Conservation (phyloP, 768 basidiomycete genomes). For the Mycena pura region DNA sequence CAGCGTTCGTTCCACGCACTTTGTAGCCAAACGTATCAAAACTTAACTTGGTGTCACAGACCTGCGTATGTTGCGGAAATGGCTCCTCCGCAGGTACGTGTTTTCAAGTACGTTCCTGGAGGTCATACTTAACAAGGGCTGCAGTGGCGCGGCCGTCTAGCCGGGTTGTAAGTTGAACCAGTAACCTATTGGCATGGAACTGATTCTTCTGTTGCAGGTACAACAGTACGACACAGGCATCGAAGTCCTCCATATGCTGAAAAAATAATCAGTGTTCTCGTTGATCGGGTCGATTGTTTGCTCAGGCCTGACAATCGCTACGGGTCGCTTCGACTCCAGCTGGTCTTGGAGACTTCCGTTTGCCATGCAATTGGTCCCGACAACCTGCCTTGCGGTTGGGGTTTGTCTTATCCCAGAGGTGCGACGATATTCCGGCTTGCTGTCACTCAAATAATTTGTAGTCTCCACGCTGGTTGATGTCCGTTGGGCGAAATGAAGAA, state of each 20-base stretch:
- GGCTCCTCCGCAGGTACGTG: slow-evolving; percentile 56
- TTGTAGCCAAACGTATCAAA: slow-evolving; percentile 45
- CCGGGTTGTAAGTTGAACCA: slow-evolving; percentile 49
- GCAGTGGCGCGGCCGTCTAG: slow-evolving; percentile 57
- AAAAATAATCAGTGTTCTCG: slow-evolving; percentile 42
- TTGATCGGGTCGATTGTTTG: slow-evolving; percentile 45
- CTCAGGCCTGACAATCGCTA: slow-evolving; percentile 49
- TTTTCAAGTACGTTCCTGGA: background rate
- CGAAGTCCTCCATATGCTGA: background rate
- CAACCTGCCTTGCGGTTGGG: slow-evolving; percentile 44
- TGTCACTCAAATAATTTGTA: slow-evolving; percentile 17
- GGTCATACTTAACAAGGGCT: background rate
- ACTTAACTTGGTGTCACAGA: slow-evolving; percentile 1
- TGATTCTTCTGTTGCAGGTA: slow-evolving; percentile 33
- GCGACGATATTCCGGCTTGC: background rate
- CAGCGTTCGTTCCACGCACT: slow-evolving; percentile 53
- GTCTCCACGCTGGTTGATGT: slow-evolving; percentile 63
- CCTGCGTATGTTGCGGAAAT: slow-evolving; percentile 64
- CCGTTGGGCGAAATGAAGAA: slow-evolving; percentile 55
- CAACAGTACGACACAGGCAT: slow-evolving; percentile 38
- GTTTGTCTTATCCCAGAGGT: slow-evolving; percentile 48
- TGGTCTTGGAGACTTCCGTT: slow-evolving; percentile 57
- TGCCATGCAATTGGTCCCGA: slow-evolving; percentile 56
- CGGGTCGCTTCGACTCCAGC: slow-evolving; percentile 41
- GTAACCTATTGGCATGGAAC: slow-evolving; percentile 11